These are phyloP conservation scores for Cytospora mali DNA, from an alignment of 2,329 filamentous ascomycete species.

Conservation along the genomic window DNA sequence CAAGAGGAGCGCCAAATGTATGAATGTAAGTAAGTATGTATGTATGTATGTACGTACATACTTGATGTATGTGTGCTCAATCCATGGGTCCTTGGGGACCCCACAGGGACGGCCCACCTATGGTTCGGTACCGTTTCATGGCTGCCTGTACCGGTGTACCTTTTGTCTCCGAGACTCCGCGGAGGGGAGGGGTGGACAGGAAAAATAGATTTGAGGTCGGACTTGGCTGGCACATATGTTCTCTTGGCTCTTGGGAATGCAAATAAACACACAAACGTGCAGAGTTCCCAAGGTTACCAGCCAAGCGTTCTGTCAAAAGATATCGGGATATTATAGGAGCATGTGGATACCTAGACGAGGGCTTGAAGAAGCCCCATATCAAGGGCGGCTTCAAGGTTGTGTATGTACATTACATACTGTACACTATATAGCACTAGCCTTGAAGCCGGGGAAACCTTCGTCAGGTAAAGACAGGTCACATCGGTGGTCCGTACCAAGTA, in stretches of 20 bases:
- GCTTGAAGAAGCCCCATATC: background rate
- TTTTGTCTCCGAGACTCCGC: background rate
- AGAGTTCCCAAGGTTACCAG: too few species aligned
- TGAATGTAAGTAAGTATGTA: background rate
- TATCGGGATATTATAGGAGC: too few species aligned
- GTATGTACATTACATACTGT: too few species aligned
- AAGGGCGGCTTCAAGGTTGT: too few species aligned
- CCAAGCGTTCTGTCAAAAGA: too few species aligned
- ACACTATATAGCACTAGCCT: too few species aligned
- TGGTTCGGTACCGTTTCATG: constrained; percentile 22
- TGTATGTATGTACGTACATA: background rate
- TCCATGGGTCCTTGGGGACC: too few species aligned
- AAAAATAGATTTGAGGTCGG: too few species aligned
- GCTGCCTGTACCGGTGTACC: constrained; percentile 9
- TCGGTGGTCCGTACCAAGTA: constrained; percentile 2
- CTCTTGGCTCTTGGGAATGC: background rate
- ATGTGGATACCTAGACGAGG: too few species aligned
- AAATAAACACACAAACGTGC: too few species aligned
- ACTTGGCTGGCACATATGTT: too few species aligned
- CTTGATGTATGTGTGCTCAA: background rate
- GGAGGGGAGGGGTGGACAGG: too few species aligned
- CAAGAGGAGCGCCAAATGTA: constrained; percentile 17
- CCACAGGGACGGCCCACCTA: constrained; percentile 9
- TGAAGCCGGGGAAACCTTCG: constrained; percentile 1
- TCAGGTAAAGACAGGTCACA: constrained; percentile 6